phyloP scores from a whole-genome alignment of 345 rosid species.

The Draba incana region DNA sequence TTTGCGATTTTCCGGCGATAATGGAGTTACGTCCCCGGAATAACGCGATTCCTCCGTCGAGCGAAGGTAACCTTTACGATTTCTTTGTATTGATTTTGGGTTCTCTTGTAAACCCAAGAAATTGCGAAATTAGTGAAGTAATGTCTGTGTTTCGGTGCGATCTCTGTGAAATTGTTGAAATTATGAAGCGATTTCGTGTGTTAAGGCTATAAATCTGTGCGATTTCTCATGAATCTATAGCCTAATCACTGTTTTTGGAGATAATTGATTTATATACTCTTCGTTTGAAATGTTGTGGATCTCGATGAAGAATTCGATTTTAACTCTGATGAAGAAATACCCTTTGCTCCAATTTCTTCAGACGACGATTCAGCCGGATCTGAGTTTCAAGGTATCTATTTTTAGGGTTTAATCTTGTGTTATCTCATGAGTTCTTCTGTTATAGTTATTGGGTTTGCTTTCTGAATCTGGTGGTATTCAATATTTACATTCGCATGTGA shows the following conservation, averaged over 20 bases:
- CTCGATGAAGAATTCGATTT: slow-evolving; percentile 15
- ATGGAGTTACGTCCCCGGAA: slow-evolving; percentile 37
- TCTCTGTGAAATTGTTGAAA: neutral
- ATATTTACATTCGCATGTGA: slow-evolving; percentile 8
- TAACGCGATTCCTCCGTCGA: neutral
- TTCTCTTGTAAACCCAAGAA: neutral
- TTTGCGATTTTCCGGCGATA: slow-evolving; percentile 10
- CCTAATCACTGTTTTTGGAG: no score
- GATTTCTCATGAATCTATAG: neutral
- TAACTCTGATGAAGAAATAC: slow-evolving; percentile 23
- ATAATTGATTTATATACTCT: no score
- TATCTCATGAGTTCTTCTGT: no score
- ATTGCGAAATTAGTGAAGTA: neutral
- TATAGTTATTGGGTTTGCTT: no score
- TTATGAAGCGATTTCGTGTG: neutral
- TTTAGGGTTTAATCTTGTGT: no score
- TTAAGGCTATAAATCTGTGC: neutral
- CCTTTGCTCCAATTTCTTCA: slow-evolving; percentile 2
- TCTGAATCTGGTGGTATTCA: no score
- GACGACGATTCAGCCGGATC: slow-evolving; percentile 17
- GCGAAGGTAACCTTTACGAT: slow-evolving; percentile 34
- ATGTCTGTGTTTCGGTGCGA: slow-evolving; percentile 21
- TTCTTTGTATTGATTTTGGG: slow-evolving; percentile 3
- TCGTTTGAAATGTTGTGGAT: slow-evolving; percentile 4
- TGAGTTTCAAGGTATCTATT: slow-evolving; percentile 21